Conservation (phyloP, 2,329 filamentous ascomycete genomes). For the Fusarium robinianum region DNA sequence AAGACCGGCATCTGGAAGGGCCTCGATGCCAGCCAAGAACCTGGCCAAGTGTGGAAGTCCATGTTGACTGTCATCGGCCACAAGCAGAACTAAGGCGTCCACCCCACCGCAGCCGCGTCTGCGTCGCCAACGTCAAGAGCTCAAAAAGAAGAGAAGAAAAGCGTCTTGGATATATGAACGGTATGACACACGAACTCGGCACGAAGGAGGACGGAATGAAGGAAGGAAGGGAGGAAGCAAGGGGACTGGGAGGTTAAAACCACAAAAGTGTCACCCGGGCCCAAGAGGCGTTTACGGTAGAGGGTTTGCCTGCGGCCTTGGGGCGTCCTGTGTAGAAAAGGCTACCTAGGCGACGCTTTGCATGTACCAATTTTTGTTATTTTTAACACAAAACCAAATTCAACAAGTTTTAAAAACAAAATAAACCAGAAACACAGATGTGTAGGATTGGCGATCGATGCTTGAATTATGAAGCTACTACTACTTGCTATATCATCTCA, state of each 20-base stretch:
- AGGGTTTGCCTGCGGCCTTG: slow-evolving; percentile 35
- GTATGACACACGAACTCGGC: slow-evolving; percentile 31
- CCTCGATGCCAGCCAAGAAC: slow-evolving; percentile 94
- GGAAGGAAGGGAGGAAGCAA: slow-evolving; percentile 8
- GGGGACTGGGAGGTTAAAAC: slow-evolving; percentile 5
- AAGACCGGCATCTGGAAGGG: slow-evolving; percentile 96
- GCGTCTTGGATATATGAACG: slow-evolving; percentile 37
- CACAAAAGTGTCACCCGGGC: slow-evolving; percentile 26
- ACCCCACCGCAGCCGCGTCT: slow-evolving; percentile 42
- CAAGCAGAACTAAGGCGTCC: slow-evolving; percentile 42
- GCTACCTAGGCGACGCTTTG: slow-evolving; percentile 36
- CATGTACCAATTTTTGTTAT: slow-evolving; percentile 37
- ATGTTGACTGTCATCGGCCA: slow-evolving; percentile 79
- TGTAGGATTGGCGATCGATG: too few species aligned
- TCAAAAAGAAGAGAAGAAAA: slow-evolving; percentile 25
- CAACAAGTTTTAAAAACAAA: slow-evolving; percentile 27
- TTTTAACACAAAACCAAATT: too few species aligned
- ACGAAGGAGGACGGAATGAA: slow-evolving; percentile 9
- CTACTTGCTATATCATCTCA: too few species aligned
- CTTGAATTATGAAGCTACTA: too few species aligned
- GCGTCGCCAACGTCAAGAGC: slow-evolving; percentile 37
- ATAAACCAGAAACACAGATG: slow-evolving; percentile 24
- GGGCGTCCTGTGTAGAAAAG: slow-evolving; percentile 35
- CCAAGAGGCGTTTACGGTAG: slow-evolving; percentile 37
- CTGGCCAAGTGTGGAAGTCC: slow-evolving; percentile 93